Conservation (phyloP, 139 green algal species). For the Micractinium sp. region DNA sequence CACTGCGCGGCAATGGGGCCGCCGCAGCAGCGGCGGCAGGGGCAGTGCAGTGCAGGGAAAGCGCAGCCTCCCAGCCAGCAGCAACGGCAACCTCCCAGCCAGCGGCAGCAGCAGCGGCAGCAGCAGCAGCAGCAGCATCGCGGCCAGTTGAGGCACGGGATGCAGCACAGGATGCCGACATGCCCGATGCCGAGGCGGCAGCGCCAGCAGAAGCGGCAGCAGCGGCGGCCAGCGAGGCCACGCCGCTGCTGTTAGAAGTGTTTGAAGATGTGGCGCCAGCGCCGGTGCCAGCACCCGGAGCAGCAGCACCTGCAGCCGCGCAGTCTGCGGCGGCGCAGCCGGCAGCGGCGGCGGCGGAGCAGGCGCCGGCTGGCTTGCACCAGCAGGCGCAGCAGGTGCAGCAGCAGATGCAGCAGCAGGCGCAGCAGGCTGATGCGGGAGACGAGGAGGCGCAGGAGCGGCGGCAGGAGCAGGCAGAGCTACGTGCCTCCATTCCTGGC, state of each 20-base stretch:
- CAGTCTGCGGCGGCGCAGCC: not conserved
- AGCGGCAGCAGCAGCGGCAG: not conserved
- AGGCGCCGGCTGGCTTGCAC: not conserved
- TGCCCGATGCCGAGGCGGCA: not conserved
- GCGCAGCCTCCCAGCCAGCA: no score
- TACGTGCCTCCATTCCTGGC: no score
- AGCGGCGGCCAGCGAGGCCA: no score
- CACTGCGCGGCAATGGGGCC: not conserved
- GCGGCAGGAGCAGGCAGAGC: not conserved
- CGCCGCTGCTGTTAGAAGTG: conserved; percentile 14
- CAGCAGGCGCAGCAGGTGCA: not conserved
- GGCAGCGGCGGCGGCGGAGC: not conserved
- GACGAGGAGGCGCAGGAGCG: not conserved
- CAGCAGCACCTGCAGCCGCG: not conserved
- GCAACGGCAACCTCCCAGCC: not conserved
- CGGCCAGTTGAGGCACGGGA: not conserved
- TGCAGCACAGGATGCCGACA: not conserved
- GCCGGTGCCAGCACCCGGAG: not conserved
- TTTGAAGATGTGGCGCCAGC: conserved; percentile 34
- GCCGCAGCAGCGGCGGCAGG: not conserved
- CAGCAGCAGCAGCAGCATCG: not conserved
- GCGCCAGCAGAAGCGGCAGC: not conserved
- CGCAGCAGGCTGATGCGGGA: no score
- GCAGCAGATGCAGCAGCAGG: not conserved
- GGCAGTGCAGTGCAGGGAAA: no score